These are phyloP conservation scores for Suillus tomentosus DNA, from an alignment of 768 basidiomycete species.

Conservation along the genomic window DNA sequence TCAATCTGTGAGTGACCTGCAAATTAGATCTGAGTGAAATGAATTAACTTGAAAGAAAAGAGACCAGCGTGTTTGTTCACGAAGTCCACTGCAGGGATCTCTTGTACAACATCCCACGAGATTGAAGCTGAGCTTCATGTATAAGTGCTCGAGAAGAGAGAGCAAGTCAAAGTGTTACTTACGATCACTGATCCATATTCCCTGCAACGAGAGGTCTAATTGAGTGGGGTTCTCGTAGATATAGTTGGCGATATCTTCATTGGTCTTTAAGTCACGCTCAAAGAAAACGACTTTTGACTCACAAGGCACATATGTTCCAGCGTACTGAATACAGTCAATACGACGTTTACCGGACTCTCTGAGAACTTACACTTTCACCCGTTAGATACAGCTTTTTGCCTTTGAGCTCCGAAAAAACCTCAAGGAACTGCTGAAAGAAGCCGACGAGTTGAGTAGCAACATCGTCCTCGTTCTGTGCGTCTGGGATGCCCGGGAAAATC, in stretches of 20 bases:
- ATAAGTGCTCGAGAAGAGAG: neutral
- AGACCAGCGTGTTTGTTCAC: slow-evolving; percentile 72
- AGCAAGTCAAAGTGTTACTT: slow-evolving; percentile 25
- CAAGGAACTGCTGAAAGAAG: slow-evolving; percentile 75
- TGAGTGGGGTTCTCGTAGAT: slow-evolving; percentile 60
- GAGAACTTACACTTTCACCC: slow-evolving; percentile 68
- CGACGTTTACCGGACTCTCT: neutral
- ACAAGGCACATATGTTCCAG: slow-evolving; percentile 69
- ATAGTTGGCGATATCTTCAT: slow-evolving; percentile 70
- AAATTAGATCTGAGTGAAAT: neutral
- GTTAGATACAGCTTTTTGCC: slow-evolving; percentile 70
- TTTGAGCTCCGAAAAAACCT: slow-evolving; percentile 73
- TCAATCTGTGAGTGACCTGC: neutral
- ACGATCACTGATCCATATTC: slow-evolving; percentile 77
- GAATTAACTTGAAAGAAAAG: slow-evolving; percentile 68
- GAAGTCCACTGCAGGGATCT: slow-evolving; percentile 71
- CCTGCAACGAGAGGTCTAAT: slow-evolving; percentile 61
- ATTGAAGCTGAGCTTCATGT: slow-evolving; percentile 44
- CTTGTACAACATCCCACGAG: slow-evolving; percentile 64
- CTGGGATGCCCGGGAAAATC: slow-evolving; percentile 73
- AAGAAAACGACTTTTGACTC: slow-evolving; percentile 23
- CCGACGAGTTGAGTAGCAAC: slow-evolving; percentile 55
- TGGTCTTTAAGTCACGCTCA: neutral
- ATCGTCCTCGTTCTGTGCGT: slow-evolving; percentile 58
- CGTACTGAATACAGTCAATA: slow-evolving; percentile 51